Conservation (phyloP, 176 grass and related monocot species). For the Aegilops sharonensis region DNA sequence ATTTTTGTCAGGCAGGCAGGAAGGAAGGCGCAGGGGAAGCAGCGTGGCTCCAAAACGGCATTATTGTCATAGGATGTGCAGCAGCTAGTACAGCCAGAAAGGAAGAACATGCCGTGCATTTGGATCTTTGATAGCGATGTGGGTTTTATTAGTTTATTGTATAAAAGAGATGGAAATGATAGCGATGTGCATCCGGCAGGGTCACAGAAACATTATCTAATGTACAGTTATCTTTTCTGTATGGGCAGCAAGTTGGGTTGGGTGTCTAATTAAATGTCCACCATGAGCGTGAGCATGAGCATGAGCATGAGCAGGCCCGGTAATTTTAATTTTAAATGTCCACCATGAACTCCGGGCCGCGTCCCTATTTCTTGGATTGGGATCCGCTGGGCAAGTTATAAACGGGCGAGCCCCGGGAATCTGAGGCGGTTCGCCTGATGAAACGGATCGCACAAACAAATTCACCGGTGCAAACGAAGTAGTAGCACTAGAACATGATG, state of each 20-base stretch:
- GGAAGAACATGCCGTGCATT: slow-evolving; percentile 21
- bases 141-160: background rate
- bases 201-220: slow-evolving; percentile 10
- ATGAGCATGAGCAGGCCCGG: too few relatives aligned
- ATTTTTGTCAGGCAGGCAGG: background rate
- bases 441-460: background rate
- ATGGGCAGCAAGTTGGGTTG: background rate
- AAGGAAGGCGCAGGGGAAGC: background rate
- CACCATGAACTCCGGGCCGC: background rate
- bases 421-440: background rate
- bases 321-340: too few relatives aligned
- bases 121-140: slow-evolving; percentile 23
- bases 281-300: too few relatives aligned
- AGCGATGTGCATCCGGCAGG: background rate
- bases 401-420: background rate
- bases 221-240: background rate
- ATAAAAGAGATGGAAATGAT: background rate
- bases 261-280: too few relatives aligned
- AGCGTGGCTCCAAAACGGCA: slow-evolving; percentile 1
- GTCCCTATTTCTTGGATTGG: slow-evolving; percentile 28
- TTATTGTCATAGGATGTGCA: background rate
- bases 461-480: too few relatives aligned
- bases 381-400: background rate
- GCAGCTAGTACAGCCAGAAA: background rate
- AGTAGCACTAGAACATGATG: too few relatives aligned